Base-by-base conservation (phyloP, 768 basidiomycete genomes). In the Pisolithus sp. region DNA sequence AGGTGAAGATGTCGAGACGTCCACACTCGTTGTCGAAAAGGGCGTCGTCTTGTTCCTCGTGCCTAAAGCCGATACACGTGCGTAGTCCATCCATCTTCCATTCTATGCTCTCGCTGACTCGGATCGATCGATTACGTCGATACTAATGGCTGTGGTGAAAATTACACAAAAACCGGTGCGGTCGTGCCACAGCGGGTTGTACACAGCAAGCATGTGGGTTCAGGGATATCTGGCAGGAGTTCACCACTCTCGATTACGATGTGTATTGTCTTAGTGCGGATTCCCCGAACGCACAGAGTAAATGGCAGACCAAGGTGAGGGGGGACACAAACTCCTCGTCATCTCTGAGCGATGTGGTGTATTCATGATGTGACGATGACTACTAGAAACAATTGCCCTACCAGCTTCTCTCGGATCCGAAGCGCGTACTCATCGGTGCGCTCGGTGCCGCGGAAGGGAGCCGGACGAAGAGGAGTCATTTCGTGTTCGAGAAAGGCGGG, bases 171-270 rank as follows among this genome's bases (percentile, higher is more conserved):
- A 34, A 34, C 26, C 26, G 12, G 5, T 34, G 34, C 30, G 30
- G 30, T 9, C 47, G 8, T 54, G 6, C 24, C 45, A 17, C 46
- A 89, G 88, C 87, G 49, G 93, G 94, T 30, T 96, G 94, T 71
- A 97, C 93, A 3, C 85, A 72, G 34, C 93, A 97, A 66, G 93
- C 94, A 0, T 97, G 94, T 64, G 88, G 85, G 4, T 98, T 89
- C 76, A 78, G 92, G 18, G 93, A 97, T 64, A 74, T 74, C 48
- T 89, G 86, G 65, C 78, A 83, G 5, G 85, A 89, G 56, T 94
- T 94, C 66, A 73, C 78, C 2, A 70, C 79, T 5, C 63, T 78
- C 52, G 57, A 58, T 26, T 96, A 83, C 67, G 76, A 76, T 49
- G 85, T 95, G 39, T 91, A 91, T 65, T 92, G 93, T 56, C 69